Evolutionary conservation across 495 filamentous ascomycete genomes (phyloP).

Genomic region (Penicillium maclennaniae): DNA sequence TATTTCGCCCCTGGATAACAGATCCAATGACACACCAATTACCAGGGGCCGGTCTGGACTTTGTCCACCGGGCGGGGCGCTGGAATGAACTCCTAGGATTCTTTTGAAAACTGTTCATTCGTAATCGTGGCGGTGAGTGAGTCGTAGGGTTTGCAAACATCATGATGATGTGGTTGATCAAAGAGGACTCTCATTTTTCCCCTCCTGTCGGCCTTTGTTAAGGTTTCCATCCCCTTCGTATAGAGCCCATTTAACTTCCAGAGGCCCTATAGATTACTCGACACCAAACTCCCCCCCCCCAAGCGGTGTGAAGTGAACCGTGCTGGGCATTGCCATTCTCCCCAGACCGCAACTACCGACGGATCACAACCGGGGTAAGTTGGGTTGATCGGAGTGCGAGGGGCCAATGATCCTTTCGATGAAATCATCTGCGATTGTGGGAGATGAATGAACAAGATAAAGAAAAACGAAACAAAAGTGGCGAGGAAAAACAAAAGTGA

Average conservation of each 20-base stretch:
- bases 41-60: too few species aligned
- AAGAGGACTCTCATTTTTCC: too few species aligned
- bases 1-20: too few species aligned
- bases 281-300: too few species aligned
- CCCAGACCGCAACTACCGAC: constrained; percentile 16
- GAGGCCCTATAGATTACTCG: neutral
- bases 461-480: neutral
- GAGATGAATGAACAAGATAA: neutral
- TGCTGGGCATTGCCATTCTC: neutral
- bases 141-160: neutral
- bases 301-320: constrained; percentile 2
- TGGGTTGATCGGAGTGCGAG: neutral
- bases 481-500: neutral
- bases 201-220: neutral
- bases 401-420: neutral
- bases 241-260: neutral
- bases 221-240: neutral
- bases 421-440: neutral
- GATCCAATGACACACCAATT: too few species aligned
- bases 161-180: neutral
- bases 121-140: too few species aligned
- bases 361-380: constrained; percentile 2
- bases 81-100: too few species aligned
- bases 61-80: too few species aligned
- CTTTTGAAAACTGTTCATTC: too few species aligned